Conservation (phyloP, 129 eudicot genomes). For the Tagetes erecta region DNA sequence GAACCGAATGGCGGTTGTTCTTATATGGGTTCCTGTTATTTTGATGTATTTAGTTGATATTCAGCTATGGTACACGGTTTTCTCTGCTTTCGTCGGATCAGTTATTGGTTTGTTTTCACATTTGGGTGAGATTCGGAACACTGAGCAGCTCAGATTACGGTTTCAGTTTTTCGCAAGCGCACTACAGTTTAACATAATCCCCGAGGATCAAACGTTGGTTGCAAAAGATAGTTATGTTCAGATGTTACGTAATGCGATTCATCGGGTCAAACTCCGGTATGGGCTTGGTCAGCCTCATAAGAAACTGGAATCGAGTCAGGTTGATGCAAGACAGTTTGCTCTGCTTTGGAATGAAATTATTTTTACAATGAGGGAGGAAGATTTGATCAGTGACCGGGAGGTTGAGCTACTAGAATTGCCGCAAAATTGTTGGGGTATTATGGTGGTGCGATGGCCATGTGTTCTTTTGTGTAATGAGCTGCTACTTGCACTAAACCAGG, state of each 20-base stretch:
- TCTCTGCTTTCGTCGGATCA: constrained; percentile 70
- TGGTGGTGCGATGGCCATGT: constrained; percentile 96
- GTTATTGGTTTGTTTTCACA: constrained; percentile 72
- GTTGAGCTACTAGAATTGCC: constrained; percentile 78
- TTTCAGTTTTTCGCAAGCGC: constrained; percentile 94
- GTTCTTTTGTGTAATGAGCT: constrained; percentile 80
- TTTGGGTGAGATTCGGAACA: constrained; percentile 86
- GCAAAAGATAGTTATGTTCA: constrained; percentile 52
- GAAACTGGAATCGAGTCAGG: constrained; percentile 77
- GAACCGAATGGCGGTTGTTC: constrained; percentile 55
- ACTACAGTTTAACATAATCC: constrained; percentile 79
- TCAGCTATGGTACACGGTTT: constrained; percentile 81
- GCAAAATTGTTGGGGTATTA: constrained; percentile 79
- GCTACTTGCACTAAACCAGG: constrained; percentile 71
- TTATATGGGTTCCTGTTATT: constrained; percentile 73
- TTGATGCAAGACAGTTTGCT: constrained; percentile 84
- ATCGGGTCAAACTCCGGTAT: constrained; percentile 72
- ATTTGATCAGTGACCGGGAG: constrained; percentile 70
- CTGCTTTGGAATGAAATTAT: constrained; percentile 87
- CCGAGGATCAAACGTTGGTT: constrained; percentile 57
- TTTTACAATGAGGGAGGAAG: constrained; percentile 78
- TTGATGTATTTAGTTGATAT: constrained; percentile 77
- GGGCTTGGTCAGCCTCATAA: constrained; percentile 82
- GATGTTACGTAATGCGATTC: constrained; percentile 63
- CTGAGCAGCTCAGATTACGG: constrained; percentile 72